Conservation (phyloP, 441 rosid species). For the Mallotus japonicus region DNA sequence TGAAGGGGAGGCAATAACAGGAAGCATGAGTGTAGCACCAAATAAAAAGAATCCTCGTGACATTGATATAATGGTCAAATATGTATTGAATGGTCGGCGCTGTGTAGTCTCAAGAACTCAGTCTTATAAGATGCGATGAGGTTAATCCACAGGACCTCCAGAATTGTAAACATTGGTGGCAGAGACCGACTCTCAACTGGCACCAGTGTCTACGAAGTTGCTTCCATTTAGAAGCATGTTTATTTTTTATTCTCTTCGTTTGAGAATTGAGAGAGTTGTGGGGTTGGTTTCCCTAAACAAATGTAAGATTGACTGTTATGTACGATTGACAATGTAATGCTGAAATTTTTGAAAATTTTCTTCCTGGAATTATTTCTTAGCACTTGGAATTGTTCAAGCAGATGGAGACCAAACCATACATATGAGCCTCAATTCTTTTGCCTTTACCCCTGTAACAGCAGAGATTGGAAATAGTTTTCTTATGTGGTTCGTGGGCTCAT, state of each 20-base stretch:
- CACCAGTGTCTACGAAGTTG: not conserved
- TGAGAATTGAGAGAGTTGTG: conserved; percentile 7
- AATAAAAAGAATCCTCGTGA: conserved; percentile 95
- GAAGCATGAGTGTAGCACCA: conserved; percentile 84
- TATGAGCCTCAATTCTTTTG: not conserved
- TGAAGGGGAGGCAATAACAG: conserved; percentile 79
- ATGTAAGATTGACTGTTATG: not conserved
- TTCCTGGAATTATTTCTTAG: not conserved
- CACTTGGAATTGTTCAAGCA: not conserved
- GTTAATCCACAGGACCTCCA: not conserved
- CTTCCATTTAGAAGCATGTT: conserved; percentile 9
- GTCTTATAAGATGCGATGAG: conserved; percentile 78
- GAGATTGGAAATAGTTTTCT: too few relatives aligned
- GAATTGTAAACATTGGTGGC: not conserved
- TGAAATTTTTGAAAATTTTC: not conserved
- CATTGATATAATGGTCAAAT: conserved; percentile 76
- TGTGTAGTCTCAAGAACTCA: conserved; percentile 66
- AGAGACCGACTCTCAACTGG: not conserved
- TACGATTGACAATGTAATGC: not conserved
- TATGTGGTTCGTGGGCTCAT: too few relatives aligned
- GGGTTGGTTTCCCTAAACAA: conserved; percentile 1
- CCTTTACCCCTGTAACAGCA: not conserved
- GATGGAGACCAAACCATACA: not conserved
- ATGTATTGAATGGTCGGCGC: conserved; percentile 66
- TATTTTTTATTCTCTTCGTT: not conserved